Conservation (phyloP, 129 eudicot genomes). For the Flaveria sonorensis region DNA sequence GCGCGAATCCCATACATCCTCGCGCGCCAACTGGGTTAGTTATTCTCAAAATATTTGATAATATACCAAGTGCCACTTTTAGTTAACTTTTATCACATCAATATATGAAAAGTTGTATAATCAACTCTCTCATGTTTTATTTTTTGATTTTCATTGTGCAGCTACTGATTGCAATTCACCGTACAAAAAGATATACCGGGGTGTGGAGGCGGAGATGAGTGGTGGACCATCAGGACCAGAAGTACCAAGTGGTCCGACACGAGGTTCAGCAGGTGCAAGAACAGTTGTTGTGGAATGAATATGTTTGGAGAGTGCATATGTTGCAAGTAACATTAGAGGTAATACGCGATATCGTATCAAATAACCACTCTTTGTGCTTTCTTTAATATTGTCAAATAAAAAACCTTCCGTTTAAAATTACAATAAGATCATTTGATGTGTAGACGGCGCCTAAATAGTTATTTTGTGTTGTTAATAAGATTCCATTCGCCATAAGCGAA, state of each 20-base stretch:
- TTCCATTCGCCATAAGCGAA: too few relatives aligned
- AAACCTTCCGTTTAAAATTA: too few relatives aligned
- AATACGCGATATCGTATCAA: background rate
- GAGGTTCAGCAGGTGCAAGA: conserved; percentile 32
- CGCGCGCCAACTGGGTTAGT: conserved; percentile 34
- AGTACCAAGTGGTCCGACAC: conserved; percentile 22
- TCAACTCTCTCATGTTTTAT: background rate
- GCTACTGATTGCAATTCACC: conserved; percentile 32
- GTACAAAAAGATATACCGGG: conserved; percentile 21
- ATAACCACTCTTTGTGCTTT: background rate
- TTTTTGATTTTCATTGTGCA: conserved; percentile 1
- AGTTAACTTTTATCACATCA: background rate
- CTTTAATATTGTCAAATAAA: background rate
- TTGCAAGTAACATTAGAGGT: conserved; percentile 7
- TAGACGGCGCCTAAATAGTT: too few relatives aligned
- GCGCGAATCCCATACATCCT: conserved; percentile 27
- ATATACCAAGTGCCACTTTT: too few relatives aligned
- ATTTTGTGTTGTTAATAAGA: too few relatives aligned
- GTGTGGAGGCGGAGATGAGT: conserved; percentile 4
- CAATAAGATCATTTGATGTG: background rate
- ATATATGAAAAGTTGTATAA: too few relatives aligned
- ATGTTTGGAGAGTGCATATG: conserved; percentile 19
- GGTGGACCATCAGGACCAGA: conserved; percentile 21
- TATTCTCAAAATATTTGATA: background rate
- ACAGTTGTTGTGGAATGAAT: conserved; percentile 24